These are phyloP conservation scores for Cercospora sp. DNA, from an alignment of 2,329 filamentous ascomycete genomes.

Conservation along the genomic window DNA sequence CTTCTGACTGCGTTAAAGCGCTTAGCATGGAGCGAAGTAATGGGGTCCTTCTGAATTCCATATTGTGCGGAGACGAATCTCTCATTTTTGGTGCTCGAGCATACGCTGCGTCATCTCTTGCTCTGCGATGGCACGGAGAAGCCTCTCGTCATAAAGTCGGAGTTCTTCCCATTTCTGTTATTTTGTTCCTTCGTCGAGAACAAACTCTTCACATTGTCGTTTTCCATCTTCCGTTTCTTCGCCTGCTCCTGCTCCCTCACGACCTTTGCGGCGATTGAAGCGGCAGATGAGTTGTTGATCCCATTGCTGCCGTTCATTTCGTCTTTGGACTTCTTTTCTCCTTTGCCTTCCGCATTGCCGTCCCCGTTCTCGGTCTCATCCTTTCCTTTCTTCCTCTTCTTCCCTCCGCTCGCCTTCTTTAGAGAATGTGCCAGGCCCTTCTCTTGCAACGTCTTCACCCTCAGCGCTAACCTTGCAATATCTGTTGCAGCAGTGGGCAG, in stretches of 20 bases:
- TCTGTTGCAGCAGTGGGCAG: conserved; percentile 72
- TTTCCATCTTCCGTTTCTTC: conserved; percentile 74
- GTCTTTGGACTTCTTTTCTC: conserved; percentile 21
- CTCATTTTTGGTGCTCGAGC: not conserved
- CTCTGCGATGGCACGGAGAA: conserved; percentile 29
- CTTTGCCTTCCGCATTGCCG: conserved; percentile 16
- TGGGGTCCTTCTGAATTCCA: not conserved
- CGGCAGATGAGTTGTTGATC: conserved; percentile 87
- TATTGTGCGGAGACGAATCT: not conserved
- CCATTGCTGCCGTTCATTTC: conserved; percentile 45
- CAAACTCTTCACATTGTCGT: conserved; percentile 52
- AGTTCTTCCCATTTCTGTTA: conserved; percentile 45
- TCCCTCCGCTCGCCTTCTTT: conserved; percentile 70
- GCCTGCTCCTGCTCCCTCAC: conserved; percentile 80
- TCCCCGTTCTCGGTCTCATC: conserved; percentile 42
- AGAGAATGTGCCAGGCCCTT: conserved; percentile 79
- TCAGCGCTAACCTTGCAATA: conserved; percentile 63
- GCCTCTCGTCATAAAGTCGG: conserved; percentile 54
- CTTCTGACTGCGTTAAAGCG: not conserved
- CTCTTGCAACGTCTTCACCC: conserved; percentile 68
- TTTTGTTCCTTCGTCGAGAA: conserved; percentile 45
- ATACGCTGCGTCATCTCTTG: conserved; percentile 5
- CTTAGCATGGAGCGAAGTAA: not conserved
- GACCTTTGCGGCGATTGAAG: conserved; percentile 81
- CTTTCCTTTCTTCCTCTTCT: conserved; percentile 72